A percentile compares a stretch with the other conserved stretches of the same genome.
Conservation (phyloP, 352 stramenopile species). For the Globisporangium recalcitrans region DNA sequence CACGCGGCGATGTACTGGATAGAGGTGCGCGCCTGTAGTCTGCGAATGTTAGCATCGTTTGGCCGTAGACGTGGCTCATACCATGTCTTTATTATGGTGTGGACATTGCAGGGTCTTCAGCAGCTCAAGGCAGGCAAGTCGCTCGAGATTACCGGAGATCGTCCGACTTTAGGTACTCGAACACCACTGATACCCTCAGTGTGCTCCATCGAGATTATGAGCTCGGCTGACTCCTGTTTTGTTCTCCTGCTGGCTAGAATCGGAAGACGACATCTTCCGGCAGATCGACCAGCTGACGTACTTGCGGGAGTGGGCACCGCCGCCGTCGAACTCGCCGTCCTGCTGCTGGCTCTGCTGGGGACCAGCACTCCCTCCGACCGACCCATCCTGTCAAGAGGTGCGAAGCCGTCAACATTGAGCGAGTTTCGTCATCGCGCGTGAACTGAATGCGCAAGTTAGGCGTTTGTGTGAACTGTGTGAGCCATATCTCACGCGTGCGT, state of each 20-base stretch:
- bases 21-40: constrained; percentile 32
- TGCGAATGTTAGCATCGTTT: no score
- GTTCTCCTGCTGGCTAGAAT: constrained; percentile 29
- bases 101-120: constrained; percentile 47
- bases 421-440: neutral
- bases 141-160: constrained; percentile 39
- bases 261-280: constrained; percentile 67
- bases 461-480: neutral
- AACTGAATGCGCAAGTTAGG: neutral
- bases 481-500: neutral
- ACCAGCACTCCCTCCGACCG: neutral
- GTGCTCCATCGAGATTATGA: no score
- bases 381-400: neutral
- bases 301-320: constrained; percentile 43
- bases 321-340: constrained; percentile 23
- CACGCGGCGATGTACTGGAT: constrained; percentile 65
- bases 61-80: no score
- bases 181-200: neutral
- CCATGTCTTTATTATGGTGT: no score
- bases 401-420: neutral
- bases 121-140: constrained; percentile 42
- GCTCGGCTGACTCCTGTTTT: neutral
- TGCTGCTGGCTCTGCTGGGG: constrained; percentile 32
- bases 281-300: constrained; percentile 64
- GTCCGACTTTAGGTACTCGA: constrained; percentile 34